Evolutionary conservation across 805 yeast species (phyloP), one percentile per base, ranked within the genome.

Genomic region (Pichia rugopelliculosa): DNA sequence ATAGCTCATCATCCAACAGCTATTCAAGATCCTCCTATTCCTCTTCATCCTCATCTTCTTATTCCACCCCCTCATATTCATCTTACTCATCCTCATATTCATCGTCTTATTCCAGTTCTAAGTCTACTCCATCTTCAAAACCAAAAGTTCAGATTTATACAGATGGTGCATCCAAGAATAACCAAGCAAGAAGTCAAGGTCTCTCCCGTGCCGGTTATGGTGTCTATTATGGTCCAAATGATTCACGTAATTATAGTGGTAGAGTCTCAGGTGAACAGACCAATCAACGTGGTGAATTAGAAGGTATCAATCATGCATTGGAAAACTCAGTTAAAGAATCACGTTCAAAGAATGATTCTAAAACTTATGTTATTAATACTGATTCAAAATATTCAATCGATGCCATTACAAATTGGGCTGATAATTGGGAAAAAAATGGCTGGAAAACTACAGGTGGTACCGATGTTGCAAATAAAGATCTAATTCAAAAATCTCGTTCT

Each of bases 221-320:
- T 22, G 85, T 84, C 0, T 87, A 68, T 60, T 87, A 74, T 60
- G 90, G 88, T 0, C 66, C 55, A 0, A 57, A 62, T 33, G 84
- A 81, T 56, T 49, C 71, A 2, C 62, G 84, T 40, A 85, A 84
- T 59, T 66, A 71, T 10, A 69, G 82, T 0, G 77, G 70, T 6
- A 77, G 82, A 0, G 67, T 87, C 23, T 38, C n/a, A 2, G 72
- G 69, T 2, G 62, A 60, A 3, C 88, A 82, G 30, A 87, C 96
- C 1, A 89, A 88, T 56, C 89, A 86, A 54, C 66, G 87, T 37
- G 93, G 95, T 1, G 97, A 90, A 63, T 72, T 89, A 11, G 61
- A 68, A 13, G 96, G 95, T 0, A 72, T 85, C 18, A 59, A 66
- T 6, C 70, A 69, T 30, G 95, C 93, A 0, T 59, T 85, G 49